Evolutionary conservation across 2,329 filamentous ascomycete species (phyloP), one percentile per base, ranked within the genome.

Genomic region (Arthrobotrys musiformis): DNA sequence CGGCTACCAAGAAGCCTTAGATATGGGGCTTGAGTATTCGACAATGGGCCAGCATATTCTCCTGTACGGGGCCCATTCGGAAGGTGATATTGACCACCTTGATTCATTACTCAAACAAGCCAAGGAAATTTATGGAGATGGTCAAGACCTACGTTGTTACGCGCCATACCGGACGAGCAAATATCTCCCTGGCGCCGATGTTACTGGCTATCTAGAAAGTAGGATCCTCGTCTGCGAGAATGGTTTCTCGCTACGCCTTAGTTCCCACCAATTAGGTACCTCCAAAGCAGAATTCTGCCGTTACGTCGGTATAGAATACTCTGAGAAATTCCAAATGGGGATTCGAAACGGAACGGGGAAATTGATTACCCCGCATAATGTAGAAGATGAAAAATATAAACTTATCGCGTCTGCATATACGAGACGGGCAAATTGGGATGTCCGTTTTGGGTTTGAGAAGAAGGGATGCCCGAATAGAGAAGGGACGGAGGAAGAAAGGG

Each of bases 391-490:
- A 13, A 26, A 30, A 2, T 62, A 62, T 35, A 40, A 19, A 5
- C 54, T 58, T 40, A 37, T 58, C 4, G 54, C 54, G 2, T 40
- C 30, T 37, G 2, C 22, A 0, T 37, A 37, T 13, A 2, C n/a
- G 11, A 58, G 33, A 5, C 13, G 33, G 5, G 1, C 11, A 3
- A 15, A 17, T 37, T 33, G 13, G 19, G 48, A 56, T 15, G 6
- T 68, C 17, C 35, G 40, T 8, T 54, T 58, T 13, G 64, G 64
- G n/a, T 58, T 19, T 33, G 64, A 68, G 37, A 68, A 68, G 22
- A 44, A 54, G 8, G 64, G 64, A 15, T 68, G 64, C n/a, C 64
- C 64, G 22, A 7, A 19, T 9, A 26, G 13, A 22, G 15, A 52
- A 37, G 40, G 61, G 2, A 42, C 5, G 4, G 44, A 66, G 7